These are phyloP conservation scores for Copromyces sp. DNA, from an alignment of 495 filamentous ascomycete genomes.

Conservation along the genomic window DNA sequence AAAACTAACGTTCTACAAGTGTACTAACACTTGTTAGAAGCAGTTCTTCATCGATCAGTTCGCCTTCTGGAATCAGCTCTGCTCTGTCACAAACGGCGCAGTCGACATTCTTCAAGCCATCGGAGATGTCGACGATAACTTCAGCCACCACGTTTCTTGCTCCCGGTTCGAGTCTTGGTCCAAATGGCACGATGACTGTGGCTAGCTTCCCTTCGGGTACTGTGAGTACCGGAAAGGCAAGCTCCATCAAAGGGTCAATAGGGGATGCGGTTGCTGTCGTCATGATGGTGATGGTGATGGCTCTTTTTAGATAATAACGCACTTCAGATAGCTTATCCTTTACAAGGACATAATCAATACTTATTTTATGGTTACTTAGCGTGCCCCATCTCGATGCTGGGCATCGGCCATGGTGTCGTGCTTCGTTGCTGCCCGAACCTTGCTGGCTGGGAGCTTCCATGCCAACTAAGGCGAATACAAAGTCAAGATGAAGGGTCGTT, in stretches of 20 bases:
- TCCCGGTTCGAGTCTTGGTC: background rate
- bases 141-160: background rate
- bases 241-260: constrained; percentile 11
- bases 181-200: background rate
- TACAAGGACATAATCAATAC: background rate
- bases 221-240: background rate
- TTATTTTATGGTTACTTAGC: background rate
- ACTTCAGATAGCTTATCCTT: background rate
- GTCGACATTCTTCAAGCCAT: background rate
- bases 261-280: constrained; percentile 20
- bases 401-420: background rate
- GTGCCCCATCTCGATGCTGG: background rate
- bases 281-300: constrained; percentile 21
- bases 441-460: background rate
- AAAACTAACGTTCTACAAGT: background rate
- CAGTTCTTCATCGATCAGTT: background rate
- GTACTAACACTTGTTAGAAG: constrained; percentile 9
- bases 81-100: background rate
- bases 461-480: background rate
- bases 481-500: background rate
- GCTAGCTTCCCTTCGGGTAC: background rate
- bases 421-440: background rate
- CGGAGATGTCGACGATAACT: background rate
- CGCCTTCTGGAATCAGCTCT: background rate
- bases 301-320: background rate